Base-by-base conservation (phyloP, 495 filamentous ascomycete genomes). In the Aspergillus egyptiacus region DNA sequence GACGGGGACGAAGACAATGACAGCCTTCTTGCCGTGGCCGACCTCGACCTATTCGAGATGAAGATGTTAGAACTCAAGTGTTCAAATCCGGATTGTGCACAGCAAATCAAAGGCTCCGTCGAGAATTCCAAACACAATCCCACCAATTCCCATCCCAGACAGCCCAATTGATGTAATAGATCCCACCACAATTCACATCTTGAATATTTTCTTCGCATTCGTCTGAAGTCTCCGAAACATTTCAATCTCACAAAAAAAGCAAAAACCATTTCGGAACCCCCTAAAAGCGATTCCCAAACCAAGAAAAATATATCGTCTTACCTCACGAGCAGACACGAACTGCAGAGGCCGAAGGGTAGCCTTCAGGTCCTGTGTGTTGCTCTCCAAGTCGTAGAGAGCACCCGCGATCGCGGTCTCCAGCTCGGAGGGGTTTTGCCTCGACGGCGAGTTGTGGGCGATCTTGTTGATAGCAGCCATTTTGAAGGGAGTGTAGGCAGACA, bases 1-100 rank as follows among this genome's bases (percentile, higher is more conserved):
- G 67, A 98, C 94, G 66, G 93, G 93, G 80, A 98, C 91, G 84
- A 98, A 98, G 84, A 98, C 89, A 77, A 96, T 89, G 76, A 98
- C 96, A 61, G 93, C 93, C 82, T 98, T 98, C 82, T 95, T 95
- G 83, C 93, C 93, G 78, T 95, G 89, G 77, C 91, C 91, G 74
- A 96, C 93, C 79, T 98, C 93, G 76, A 98, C 87, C 93, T 96
- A 74, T 67, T n/a, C n/a, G n/a, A 65, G 40, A 24, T 38, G 23
- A 57, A 58, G 55, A 63, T 57, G 55, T 47, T 46, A 53, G 24
- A 39, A 33, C 13, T 25, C 14, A 22, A 24, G 2, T 24, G 18
- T 37, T 4, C 10, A 22, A 1, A 31, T 20, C n/a, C 15, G 5
- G 15, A 40, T 17, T 39, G 38, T 25, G 15, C 18, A 39, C 2